phyloP scores from a whole-genome alignment of 1,139 yeast species.

The Yamadazyma triangularis region DNA sequence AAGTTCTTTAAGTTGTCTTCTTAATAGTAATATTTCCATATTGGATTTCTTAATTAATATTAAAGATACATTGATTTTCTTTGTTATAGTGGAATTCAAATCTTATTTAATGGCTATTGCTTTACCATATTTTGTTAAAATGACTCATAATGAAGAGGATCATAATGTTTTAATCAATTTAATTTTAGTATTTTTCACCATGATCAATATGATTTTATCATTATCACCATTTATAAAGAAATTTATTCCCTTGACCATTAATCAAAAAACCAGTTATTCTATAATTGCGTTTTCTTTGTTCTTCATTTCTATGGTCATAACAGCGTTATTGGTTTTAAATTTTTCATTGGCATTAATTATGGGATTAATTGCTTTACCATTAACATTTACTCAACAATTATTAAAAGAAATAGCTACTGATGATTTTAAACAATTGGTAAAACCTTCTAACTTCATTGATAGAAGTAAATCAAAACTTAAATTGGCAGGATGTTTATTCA shows the following conservation, averaged over 20 bases:
- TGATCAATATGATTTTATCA: constrained; percentile 15
- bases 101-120: constrained; percentile 24
- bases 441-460: constrained; percentile 4
- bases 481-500: constrained; percentile 31
- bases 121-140: constrained; percentile 21
- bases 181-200: constrained; percentile 17
- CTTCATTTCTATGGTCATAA: constrained; percentile 62
- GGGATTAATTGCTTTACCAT: constrained; percentile 66
- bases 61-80: constrained; percentile 22
- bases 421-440: constrained; percentile 6
- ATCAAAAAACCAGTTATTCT: constrained; percentile 21
- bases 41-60: constrained; percentile 20
- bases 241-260: constrained; percentile 11
- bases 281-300: constrained; percentile 45
- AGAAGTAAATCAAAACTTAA: constrained; percentile 17
- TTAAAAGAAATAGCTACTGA: constrained; percentile 12
- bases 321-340: constrained; percentile 76
- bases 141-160: constrained; percentile 9
- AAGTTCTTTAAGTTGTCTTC: constrained; percentile 58
- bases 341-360: constrained; percentile 74
- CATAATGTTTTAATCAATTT: constrained; percentile 14
- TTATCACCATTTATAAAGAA: constrained; percentile 15
- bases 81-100: constrained; percentile 31
- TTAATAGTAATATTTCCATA: constrained; percentile 38
- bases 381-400: constrained; percentile 58